Conservation (phyloP, 148 eudicot genomes). For the Chenopodium album region DNA sequence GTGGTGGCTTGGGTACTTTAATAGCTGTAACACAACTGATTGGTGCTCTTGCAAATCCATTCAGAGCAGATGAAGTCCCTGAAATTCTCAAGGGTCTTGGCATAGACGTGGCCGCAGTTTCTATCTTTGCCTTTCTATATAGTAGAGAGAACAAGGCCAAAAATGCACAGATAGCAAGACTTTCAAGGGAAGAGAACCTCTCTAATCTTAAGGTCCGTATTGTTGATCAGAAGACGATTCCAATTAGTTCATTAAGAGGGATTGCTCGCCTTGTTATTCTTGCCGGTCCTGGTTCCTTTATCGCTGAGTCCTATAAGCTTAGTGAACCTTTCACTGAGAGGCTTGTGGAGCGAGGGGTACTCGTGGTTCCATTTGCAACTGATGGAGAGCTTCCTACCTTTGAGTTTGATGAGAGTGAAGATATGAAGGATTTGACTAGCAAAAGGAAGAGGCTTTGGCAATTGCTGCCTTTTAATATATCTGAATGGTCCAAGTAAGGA, state of each 20-base stretch:
- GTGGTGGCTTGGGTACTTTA: conserved; percentile 75
- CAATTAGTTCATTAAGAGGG: conserved; percentile 77
- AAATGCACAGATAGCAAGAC: conserved; percentile 76
- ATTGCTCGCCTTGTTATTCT: conserved; percentile 82
- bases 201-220: conserved; percentile 80
- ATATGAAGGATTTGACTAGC: conserved; percentile 35
- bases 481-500: conserved; percentile 77
- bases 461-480: conserved; percentile 55
- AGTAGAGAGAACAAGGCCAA: conserved; percentile 70
- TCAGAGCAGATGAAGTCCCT: conserved; percentile 63
- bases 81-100: conserved; percentile 67
- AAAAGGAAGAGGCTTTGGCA: conserved; percentile 87
- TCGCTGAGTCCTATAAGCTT: conserved; percentile 55
- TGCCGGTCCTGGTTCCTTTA: conserved; percentile 73
- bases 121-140: conserved; percentile 77
- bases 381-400: conserved; percentile 64
- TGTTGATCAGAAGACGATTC: conserved; percentile 57
- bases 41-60: conserved; percentile 68
- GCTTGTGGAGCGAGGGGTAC: conserved; percentile 80
- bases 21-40: conserved; percentile 64
- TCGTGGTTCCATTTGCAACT: conserved; percentile 75
- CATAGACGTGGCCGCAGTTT: conserved; percentile 83
- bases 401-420: conserved; percentile 65
- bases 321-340: conserved; percentile 71
- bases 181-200: conserved; percentile 86